A percentile compares a stretch with the other conserved stretches of the same genome.
These are phyloP conservation scores for Aspergillus cristatus DNA, from an alignment of 495 filamentous ascomycete genomes.

Conservation along the genomic window DNA sequence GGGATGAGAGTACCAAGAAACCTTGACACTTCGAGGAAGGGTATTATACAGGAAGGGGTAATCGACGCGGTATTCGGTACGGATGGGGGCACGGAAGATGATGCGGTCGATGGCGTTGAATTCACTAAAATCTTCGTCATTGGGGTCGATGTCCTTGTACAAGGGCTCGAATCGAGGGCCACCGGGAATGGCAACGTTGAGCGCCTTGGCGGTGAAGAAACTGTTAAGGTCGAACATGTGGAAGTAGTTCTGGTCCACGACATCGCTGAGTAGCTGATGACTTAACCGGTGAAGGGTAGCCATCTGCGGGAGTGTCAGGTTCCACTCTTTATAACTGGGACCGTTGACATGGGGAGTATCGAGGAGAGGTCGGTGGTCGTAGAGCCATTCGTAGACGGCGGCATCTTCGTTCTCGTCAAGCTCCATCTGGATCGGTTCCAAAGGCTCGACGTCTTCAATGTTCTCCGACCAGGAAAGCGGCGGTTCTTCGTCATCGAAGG, in stretches of 20 bases:
- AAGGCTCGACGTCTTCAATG: slow-evolving; percentile 93
- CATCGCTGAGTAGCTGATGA: slow-evolving; percentile 81
- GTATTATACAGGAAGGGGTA: slow-evolving; percentile 97
- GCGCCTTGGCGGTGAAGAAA: slow-evolving; percentile 91
- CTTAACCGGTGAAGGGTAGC: slow-evolving; percentile 88
- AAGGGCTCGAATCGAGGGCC: slow-evolving; percentile 95
- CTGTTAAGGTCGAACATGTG: slow-evolving; percentile 96
- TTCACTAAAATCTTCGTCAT: slow-evolving; percentile 98
- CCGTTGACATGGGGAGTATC: slow-evolving; percentile 95
- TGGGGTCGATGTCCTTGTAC: slow-evolving; percentile 98
- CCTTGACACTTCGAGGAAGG: slow-evolving; percentile 84
- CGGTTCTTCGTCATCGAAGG: slow-evolving; percentile 98
- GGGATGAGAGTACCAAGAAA: slow-evolving; percentile 90
- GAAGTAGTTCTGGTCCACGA: slow-evolving; percentile 94
- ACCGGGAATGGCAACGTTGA: slow-evolving; percentile 95
- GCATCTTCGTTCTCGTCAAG: slow-evolving; percentile 92
- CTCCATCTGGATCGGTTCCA: slow-evolving; percentile 99
- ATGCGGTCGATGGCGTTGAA: slow-evolving; percentile 99
- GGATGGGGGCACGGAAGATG: slow-evolving; percentile 92
- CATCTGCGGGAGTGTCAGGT: slow-evolving; percentile 91
- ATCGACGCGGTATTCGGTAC: slow-evolving; percentile 91
- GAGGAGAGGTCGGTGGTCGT: slow-evolving; percentile 84
- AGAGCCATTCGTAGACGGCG: slow-evolving; percentile 92
- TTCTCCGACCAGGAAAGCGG: slow-evolving; percentile 98
- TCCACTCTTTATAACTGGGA: slow-evolving; percentile 95